Percentiles rank a stretch among this genome's conserved stretches.
Evolutionary conservation across 1,284 basidiomycete species (phyloP).

Genomic region (Boletus albobrunnescens): DNA sequence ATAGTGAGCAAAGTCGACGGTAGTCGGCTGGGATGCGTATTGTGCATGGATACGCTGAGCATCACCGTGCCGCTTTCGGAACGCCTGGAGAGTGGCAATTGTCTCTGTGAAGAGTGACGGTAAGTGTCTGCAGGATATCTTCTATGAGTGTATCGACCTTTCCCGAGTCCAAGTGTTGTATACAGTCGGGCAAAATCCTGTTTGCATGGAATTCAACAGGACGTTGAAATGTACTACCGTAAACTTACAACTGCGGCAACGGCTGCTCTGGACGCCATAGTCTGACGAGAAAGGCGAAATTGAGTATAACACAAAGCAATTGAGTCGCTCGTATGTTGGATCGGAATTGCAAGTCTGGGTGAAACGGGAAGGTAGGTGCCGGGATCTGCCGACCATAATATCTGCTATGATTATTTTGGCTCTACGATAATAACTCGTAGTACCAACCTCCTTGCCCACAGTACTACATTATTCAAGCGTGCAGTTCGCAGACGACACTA

Average conservation of each 20-base stretch:
- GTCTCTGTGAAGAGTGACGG: slow-evolving; percentile 60
- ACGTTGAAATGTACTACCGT: neutral
- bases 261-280: slow-evolving; percentile 81
- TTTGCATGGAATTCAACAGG: slow-evolving; percentile 12
- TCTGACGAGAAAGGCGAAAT: slow-evolving; percentile 7
- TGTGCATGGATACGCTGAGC: slow-evolving; percentile 76
- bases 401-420: slow-evolving; percentile 10
- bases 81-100: slow-evolving; percentile 83
- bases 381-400: slow-evolving; percentile 26
- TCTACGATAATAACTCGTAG: neutral
- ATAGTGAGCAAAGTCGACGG: slow-evolving; percentile 90
- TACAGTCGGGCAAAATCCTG: slow-evolving; percentile 94
- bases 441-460: too few species aligned
- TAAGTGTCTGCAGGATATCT: slow-evolving; percentile 4
- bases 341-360: slow-evolving; percentile 14
- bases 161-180: slow-evolving; percentile 85
- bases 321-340: slow-evolving; percentile 11
- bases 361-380: slow-evolving; percentile 15
- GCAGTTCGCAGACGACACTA: slow-evolving; percentile 13
- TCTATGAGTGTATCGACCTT: slow-evolving; percentile 54
- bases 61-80: slow-evolving; percentile 93
- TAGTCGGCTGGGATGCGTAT: slow-evolving; percentile 71
- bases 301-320: slow-evolving; percentile 1
- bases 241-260: slow-evolving; percentile 68
- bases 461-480: too few species aligned